Evolutionary conservation across 768 basidiomycete species (phyloP), one percentile per base, ranked within the genome.

Genomic region (Dioszegia aurantiaca): DNA sequence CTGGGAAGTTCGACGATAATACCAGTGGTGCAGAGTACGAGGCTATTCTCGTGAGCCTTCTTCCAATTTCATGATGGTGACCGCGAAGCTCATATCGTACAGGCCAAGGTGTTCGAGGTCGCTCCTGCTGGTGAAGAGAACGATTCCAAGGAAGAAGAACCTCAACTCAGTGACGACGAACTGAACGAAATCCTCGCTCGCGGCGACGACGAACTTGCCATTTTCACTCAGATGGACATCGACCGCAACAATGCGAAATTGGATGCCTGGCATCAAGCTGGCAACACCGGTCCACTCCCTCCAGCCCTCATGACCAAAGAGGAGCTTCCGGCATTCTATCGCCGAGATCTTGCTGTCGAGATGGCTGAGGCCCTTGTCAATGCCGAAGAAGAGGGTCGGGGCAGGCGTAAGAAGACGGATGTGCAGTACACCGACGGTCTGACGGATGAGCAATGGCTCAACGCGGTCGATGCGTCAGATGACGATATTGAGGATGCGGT

Each of bases 1-100:
- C 92, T 53, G 94, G 94, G 81, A 90, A 91, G 44, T 97, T 97
- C 79, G 95, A 99, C 76, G 94, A 98, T 79, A 94, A 94, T 79
- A 94, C 93, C 21, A 94, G 92, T 3, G 89, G 91, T 64, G 92
- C 94, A 74, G 95, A 99, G 75, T 92, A 95, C 67, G 94, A 99
- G 75, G 90, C 91, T 72, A 87, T 94, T 64, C 78, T 97, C 79
- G 89, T 90, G 68, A 65, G 86, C 78, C 30, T 42, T 23, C 26
- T 49, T 49, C 44, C 26, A 37, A 14, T 4, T 3, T 65, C 45
- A 28, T 51, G 45, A 41, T 48, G 33, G 14, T 33, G n/a, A 24
- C 49, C 31, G 43, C 27, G n/a, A 3, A 36, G 30, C 55, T 65
- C 33, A 68, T 51, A 1, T 48, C 51, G n/a, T n/a, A 47, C 45